Percentiles rank a stretch among this genome's conserved stretches.
phyloP scores from a whole-genome alignment of 306 rosid genomes.

The Urtica urens region DNA sequence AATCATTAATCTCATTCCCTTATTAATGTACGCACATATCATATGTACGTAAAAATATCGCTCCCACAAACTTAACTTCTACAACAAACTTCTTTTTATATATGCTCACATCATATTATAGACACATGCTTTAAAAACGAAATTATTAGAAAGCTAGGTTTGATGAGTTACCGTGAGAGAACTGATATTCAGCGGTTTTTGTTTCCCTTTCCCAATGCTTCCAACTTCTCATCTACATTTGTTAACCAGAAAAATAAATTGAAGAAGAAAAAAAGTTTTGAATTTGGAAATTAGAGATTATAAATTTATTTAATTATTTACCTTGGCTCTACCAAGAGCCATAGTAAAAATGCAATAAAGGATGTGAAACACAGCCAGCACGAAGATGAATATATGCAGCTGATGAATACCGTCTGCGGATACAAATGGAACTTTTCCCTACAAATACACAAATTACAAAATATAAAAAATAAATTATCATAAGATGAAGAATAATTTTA shows the following conservation, averaged over 20 bases:
- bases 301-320: background rate
- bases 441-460: too few species aligned
- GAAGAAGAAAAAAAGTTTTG: background rate
- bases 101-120: too few species aligned
- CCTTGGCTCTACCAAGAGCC: constrained; percentile 69
- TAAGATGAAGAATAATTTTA: too few species aligned
- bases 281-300: background rate
- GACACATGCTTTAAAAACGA: too few species aligned
- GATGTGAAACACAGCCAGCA: constrained; percentile 57
- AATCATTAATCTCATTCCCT: too few species aligned
- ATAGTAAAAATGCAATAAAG: constrained; percentile 60
- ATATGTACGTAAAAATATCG: too few species aligned
- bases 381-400: constrained; percentile 76
- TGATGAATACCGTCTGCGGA: constrained; percentile 66
- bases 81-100: too few species aligned
- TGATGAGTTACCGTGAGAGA: constrained; percentile 49
- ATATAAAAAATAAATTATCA: too few species aligned
- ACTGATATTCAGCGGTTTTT: constrained; percentile 63
- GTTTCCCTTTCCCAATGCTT: constrained; percentile 84
- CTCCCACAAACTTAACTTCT: too few species aligned
- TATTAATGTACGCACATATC: too few species aligned
- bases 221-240: constrained; percentile 76
- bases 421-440: constrained; percentile 59
- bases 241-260: background rate
- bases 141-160: too few species aligned